These are phyloP conservation scores for Vaccinium corymbosum DNA, from an alignment of 148 eudicot species.

Conservation along the genomic window DNA sequence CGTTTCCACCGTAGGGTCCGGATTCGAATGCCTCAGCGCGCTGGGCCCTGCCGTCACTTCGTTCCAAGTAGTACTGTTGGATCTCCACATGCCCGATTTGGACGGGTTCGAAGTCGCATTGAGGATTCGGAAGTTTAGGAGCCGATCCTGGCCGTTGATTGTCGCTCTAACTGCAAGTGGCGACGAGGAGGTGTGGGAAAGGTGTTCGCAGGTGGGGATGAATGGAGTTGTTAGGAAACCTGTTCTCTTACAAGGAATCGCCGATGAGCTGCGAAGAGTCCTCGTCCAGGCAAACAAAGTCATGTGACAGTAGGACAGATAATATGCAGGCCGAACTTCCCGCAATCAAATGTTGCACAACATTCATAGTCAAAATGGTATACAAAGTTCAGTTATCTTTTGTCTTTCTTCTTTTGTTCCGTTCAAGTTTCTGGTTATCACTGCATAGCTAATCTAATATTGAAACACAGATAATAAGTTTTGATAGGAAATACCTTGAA, in stretches of 20 bases:
- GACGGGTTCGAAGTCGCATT: conserved; percentile 62
- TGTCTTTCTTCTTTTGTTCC: neutral
- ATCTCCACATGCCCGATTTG: conserved; percentile 59
- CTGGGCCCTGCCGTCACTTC: conserved; percentile 36
- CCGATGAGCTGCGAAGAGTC: conserved; percentile 61
- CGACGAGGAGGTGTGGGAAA: conserved; percentile 45
- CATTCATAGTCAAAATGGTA: conserved; percentile 26
- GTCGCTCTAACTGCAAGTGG: conserved; percentile 50
- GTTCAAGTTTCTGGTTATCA: conserved; percentile 8
- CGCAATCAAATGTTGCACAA: conserved; percentile 15
- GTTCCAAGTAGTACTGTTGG: conserved; percentile 57
- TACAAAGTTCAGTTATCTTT: conserved; percentile 19
- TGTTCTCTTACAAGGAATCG: conserved; percentile 49
- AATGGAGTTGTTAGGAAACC: conserved; percentile 73
- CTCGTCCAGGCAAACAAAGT: conserved; percentile 34
- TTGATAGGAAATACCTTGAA: neutral
- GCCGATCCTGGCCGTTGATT: conserved; percentile 70
- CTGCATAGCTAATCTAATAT: conserved; percentile 8
- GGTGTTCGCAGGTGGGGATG: conserved; percentile 47
- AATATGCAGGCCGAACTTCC: neutral
- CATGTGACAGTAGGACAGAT: conserved; percentile 1
- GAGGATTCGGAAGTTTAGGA: conserved; percentile 55
- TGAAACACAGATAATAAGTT: neutral
- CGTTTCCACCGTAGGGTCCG: conserved; percentile 61
- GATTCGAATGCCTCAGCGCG: conserved; percentile 61